phyloP scores from a whole-genome alignment of 2,329 filamentous ascomycete genomes.

The Apiospora kogelbergensis region DNA sequence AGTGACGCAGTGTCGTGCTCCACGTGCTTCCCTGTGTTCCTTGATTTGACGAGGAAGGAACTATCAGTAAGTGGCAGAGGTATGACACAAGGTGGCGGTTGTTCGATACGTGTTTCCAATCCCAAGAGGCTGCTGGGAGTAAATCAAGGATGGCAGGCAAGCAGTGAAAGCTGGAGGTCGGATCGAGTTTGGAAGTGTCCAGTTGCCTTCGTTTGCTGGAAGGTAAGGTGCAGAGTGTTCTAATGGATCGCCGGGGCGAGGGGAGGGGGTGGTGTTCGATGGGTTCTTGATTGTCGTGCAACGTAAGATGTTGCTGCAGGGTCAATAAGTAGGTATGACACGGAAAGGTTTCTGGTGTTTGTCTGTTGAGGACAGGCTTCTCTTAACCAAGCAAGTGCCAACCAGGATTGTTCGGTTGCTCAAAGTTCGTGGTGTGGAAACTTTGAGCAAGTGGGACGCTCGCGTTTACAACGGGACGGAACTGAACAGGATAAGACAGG shows the following conservation, averaged over 20 bases:
- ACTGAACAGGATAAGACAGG: background rate
- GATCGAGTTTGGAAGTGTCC: background rate
- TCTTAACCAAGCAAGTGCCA: background rate
- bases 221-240: background rate
- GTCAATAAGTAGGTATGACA: background rate
- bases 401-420: background rate
- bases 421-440: constrained; percentile 3
- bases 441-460: background rate
- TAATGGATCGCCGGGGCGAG: background rate
- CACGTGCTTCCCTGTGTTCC: background rate
- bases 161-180: background rate
- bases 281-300: background rate
- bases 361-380: background rate
- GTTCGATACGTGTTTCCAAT: background rate
- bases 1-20: background rate
- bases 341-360: background rate
- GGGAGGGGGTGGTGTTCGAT: no score
- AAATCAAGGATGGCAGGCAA: background rate
- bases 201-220: background rate
- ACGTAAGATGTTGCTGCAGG: background rate
- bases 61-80: background rate
- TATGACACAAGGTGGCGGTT: background rate
- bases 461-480: background rate
- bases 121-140: background rate
- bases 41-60: constrained; percentile 2